These are phyloP conservation scores for Botrytis paeoniae DNA, from an alignment of 2,329 filamentous ascomycete species.

Conservation along the genomic window DNA sequence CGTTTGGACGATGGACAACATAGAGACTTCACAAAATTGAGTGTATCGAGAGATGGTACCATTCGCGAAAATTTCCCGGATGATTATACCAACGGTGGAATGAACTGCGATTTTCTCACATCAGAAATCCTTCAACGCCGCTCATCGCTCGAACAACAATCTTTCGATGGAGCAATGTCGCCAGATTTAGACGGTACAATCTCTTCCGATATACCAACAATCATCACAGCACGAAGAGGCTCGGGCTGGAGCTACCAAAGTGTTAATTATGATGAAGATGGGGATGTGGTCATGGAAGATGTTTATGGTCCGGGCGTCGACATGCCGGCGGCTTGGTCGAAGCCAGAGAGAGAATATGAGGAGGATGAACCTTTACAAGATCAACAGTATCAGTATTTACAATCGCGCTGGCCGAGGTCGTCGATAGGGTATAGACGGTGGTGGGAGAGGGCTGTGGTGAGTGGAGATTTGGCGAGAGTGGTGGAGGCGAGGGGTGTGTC, in stretches of 20 bases:
- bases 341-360: conserved; percentile 17
- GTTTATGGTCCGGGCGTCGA: conserved; percentile 16
- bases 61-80: conserved; percentile 28
- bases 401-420: conserved; percentile 11
- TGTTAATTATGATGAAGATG: conserved; percentile 26
- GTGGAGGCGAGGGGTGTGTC: conserved; percentile 35
- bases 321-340: background rate
- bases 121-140: conserved; percentile 7
- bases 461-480: conserved; percentile 34
- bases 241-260: conserved; percentile 12
- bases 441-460: conserved; percentile 8
- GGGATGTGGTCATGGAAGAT: conserved; percentile 33
- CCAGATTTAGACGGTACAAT: conserved; percentile 26
- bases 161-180: conserved; percentile 29
- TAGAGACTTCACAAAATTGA: conserved; percentile 18
- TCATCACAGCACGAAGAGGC: background rate
- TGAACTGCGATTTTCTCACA: background rate
- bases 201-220: background rate
- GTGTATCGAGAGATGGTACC: conserved; percentile 35
- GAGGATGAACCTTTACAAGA: background rate
- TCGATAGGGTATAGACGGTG: background rate
- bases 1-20: conserved; percentile 41
- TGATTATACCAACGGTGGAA: conserved; percentile 23
- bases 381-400: conserved; percentile 19
- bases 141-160: conserved; percentile 18